Conservation (phyloP, 495 filamentous ascomycete genomes). For the Aspergillus campestris region DNA sequence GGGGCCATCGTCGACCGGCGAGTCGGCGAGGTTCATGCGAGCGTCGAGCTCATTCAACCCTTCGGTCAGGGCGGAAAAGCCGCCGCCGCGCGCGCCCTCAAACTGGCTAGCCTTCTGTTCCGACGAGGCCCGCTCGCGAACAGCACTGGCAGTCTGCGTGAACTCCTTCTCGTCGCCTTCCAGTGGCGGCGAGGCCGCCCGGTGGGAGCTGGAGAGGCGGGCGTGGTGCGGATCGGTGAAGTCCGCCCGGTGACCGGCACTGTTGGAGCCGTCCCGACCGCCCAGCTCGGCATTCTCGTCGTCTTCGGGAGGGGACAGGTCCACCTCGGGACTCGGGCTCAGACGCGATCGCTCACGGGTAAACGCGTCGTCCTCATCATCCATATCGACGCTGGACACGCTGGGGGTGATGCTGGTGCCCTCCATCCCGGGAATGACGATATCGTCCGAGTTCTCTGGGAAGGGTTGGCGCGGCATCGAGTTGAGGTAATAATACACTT, state of each 20-base stretch:
- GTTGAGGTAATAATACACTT: slow-evolving; percentile 93
- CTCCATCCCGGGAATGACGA: slow-evolving; percentile 31
- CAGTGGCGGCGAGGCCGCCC: slow-evolving; percentile 73
- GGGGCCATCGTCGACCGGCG: slow-evolving; percentile 28
- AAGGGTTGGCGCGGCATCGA: slow-evolving; percentile 75
- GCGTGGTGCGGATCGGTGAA: slow-evolving; percentile 38
- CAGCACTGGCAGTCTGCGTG: slow-evolving; percentile 80
- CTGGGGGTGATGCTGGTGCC: slow-evolving; percentile 69
- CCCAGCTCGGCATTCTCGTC: slow-evolving; percentile 53
- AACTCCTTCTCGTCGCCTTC: slow-evolving; percentile 97
- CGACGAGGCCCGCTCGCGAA: slow-evolving; percentile 62
- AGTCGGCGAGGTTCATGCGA: slow-evolving; percentile 21
- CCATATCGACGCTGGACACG: slow-evolving; percentile 62
- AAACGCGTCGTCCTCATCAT: slow-evolving; percentile 67
- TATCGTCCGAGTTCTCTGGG: slow-evolving; percentile 58
- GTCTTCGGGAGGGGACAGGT: slow-evolving; percentile 81
- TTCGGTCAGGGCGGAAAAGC: slow-evolving; percentile 29
- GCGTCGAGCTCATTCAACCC: slow-evolving; percentile 26
- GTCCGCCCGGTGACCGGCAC: slow-evolving; percentile 48
- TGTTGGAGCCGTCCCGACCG: slow-evolving; percentile 29
- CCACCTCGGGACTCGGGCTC: slow-evolving; percentile 86
- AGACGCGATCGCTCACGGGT: slow-evolving; percentile 63
- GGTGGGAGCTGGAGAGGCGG: slow-evolving; percentile 51
- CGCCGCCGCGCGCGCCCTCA: slow-evolving; percentile 16
- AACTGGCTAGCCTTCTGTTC: slow-evolving; percentile 40